A percentile compares a stretch with the other conserved stretches of the same genome.
Conservation (phyloP, 768 basidiomycete species). For the Polyporus arcularius region DNA sequence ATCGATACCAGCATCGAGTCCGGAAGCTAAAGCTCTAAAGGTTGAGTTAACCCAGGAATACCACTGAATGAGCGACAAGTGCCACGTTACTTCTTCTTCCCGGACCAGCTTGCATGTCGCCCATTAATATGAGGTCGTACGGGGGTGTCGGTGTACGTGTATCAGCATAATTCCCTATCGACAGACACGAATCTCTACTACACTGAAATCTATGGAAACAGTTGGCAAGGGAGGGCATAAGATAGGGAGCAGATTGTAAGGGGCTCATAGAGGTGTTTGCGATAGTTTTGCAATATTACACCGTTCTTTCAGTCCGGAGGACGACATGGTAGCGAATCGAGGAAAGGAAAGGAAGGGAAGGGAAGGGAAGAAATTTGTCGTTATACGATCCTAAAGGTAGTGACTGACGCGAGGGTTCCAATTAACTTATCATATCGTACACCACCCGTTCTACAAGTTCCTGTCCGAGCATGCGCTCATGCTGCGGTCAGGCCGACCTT, state of each 20-base stretch:
- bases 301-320: no score
- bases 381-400: constrained; percentile 4
- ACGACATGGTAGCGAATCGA: not conserved
- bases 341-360: not conserved
- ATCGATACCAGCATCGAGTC: not conserved
- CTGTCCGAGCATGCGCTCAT: constrained; percentile 6
- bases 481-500: constrained; percentile 24
- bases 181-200: constrained; percentile 1
- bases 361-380: not conserved
- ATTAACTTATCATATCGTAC: not conserved
- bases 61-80: not conserved
- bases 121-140: not conserved
- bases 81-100: not conserved
- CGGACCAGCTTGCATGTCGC: not conserved
- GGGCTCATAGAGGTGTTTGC: no score
- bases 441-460: not conserved
- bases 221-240: not conserved
- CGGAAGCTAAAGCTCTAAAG: not conserved
- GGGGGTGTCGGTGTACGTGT: not conserved
- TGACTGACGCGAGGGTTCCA: not conserved
- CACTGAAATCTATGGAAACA: constrained; percentile 10
- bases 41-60: not conserved
- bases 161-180: not conserved
- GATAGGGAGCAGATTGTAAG: not conserved
- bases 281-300: no score